These are phyloP conservation scores for Diaporthe batatas DNA, from an alignment of 2,329 filamentous ascomycete genomes.

Conservation along the genomic window DNA sequence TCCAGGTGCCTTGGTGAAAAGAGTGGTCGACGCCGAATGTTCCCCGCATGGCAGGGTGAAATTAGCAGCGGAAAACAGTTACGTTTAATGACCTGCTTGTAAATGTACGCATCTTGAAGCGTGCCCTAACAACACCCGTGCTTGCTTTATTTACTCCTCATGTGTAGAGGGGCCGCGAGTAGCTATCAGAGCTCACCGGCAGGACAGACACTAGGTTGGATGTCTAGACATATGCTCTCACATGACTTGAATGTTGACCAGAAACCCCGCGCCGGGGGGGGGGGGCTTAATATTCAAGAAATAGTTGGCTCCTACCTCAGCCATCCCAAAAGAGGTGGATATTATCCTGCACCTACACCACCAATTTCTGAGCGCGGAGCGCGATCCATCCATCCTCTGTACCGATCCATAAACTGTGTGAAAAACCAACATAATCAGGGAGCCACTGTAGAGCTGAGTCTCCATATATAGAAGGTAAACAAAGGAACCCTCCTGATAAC, in stretches of 20 bases:
- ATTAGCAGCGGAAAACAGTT: slow-evolving; percentile 24
- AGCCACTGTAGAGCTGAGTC: neutral
- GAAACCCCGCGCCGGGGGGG: neutral
- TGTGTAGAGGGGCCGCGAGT: neutral
- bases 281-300: slow-evolving; percentile 10
- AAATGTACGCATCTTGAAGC: slow-evolving; percentile 23
- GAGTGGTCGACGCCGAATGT: neutral
- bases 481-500: slow-evolving; percentile 30
- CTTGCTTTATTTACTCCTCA: no score
- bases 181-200: neutral
- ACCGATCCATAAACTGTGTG: slow-evolving; percentile 1
- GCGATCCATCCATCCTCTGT: neutral
- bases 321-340: no score
- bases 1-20: slow-evolving; percentile 1
- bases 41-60: neutral
- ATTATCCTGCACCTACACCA: no score
- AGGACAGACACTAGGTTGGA: no score
- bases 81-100: slow-evolving; percentile 34
- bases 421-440: slow-evolving; percentile 28
- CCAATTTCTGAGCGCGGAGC: no score
- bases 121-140: neutral
- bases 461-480: slow-evolving; percentile 6
- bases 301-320: neutral
- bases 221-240: neutral
- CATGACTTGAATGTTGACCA: neutral